These are phyloP conservation scores for Colletotrichum truncatum DNA, from an alignment of 2,329 filamentous ascomycete genomes.

Conservation along the genomic window DNA sequence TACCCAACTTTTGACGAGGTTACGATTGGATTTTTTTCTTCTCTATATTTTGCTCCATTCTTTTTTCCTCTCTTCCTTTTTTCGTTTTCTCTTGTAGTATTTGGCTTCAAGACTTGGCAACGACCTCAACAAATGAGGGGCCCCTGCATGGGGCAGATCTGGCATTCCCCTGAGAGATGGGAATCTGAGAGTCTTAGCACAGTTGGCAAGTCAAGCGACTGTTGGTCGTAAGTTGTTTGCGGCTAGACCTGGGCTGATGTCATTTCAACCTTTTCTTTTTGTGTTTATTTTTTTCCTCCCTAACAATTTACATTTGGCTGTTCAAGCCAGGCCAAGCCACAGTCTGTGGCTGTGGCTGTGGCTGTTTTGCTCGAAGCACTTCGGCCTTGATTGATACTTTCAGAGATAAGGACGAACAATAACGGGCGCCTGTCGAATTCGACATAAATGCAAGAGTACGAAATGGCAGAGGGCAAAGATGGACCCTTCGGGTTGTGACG, in stretches of 20 bases:
- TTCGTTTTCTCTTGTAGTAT: background rate
- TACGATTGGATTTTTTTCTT: too few relatives aligned
- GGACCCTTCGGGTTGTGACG: background rate
- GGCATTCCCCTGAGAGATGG: conserved; percentile 10
- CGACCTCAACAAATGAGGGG: conserved; percentile 20
- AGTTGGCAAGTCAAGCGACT: background rate
- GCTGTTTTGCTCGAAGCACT: too few relatives aligned
- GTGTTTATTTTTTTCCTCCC: background rate
- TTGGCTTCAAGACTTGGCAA: background rate
- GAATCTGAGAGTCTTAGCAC: background rate
- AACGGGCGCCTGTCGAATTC: too few relatives aligned
- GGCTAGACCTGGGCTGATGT: conserved; percentile 20
- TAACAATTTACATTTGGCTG: background rate
- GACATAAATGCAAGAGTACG: too few relatives aligned
- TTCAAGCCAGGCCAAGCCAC: too few relatives aligned
- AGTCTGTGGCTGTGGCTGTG: too few relatives aligned
- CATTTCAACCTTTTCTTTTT: conserved; percentile 4
- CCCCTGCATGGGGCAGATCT: background rate
- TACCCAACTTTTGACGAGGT: too few relatives aligned
- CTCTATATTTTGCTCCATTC: background rate
- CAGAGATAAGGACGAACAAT: too few relatives aligned
- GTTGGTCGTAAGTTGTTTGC: background rate
- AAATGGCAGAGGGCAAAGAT: background rate
- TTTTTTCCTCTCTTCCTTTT: background rate
- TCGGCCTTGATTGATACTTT: too few relatives aligned